phyloP scores from a whole-genome alignment of 164 flowering plant species.

The Aristolochia californica region DNA sequence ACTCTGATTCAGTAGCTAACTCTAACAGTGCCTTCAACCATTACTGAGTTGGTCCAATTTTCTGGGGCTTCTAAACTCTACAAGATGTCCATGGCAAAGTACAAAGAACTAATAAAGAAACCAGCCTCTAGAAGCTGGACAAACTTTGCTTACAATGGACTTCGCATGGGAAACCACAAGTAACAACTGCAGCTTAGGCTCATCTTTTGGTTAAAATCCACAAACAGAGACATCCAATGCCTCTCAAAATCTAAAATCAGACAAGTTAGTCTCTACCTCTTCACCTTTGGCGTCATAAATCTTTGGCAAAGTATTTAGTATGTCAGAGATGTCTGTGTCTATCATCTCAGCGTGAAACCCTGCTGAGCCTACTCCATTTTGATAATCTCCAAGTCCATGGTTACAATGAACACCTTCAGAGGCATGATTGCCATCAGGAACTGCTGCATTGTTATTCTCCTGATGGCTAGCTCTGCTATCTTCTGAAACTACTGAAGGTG shows the following conservation, averaged over 20 bases:
- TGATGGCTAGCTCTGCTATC: no score
- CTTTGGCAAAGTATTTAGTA: neutral
- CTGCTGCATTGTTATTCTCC: no score
- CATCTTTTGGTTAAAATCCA: neutral
- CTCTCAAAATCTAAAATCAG: neutral
- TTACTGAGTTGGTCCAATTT: no score
- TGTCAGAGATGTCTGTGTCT: neutral
- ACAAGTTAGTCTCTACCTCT: neutral
- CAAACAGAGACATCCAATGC: neutral
- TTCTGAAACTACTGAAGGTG: neutral
- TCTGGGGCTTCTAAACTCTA: no score
- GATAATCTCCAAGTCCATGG: neutral
- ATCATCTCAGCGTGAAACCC: neutral
- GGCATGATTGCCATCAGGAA: no score
- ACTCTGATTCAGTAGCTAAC: no score
- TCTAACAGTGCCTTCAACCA: no score
- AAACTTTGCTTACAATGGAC: neutral
- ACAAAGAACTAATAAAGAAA: neutral
- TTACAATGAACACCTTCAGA: neutral
- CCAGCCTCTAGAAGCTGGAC: neutral
- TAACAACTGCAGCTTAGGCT: neutral
- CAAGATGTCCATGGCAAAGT: no score
- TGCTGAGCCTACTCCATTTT: neutral
- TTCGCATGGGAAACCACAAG: neutral
- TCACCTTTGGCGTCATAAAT: neutral